Conservation (phyloP, 768 basidiomycete species). For the Tylopilus balloui region DNA sequence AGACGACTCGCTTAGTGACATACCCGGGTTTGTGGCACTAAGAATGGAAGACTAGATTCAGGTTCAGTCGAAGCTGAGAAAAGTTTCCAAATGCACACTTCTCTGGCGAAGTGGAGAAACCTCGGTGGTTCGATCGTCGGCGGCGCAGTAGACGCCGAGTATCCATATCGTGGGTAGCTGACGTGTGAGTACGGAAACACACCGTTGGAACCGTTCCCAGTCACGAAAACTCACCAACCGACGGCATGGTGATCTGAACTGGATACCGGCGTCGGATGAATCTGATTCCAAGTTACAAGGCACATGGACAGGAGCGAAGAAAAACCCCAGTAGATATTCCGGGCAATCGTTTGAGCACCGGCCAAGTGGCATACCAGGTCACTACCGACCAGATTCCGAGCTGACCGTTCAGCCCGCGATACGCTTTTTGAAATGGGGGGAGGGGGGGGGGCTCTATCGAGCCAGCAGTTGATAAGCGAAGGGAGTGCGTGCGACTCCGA, state of each 20-base stretch:
- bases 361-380: too few relatives aligned
- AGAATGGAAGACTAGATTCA: background rate
- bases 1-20: background rate
- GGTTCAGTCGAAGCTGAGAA: background rate
- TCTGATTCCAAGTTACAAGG: background rate
- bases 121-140: background rate
- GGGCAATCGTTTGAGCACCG: too few relatives aligned
- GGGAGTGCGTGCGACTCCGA: too few relatives aligned
- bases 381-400: too few relatives aligned
- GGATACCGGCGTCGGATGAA: background rate
- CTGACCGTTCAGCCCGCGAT: too few relatives aligned
- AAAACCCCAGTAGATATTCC: too few relatives aligned
- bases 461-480: too few relatives aligned
- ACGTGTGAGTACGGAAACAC: background rate
- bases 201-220: background rate
- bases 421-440: too few relatives aligned
- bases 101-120: background rate
- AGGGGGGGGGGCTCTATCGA: too few relatives aligned
- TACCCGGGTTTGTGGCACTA: background rate
- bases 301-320: background rate
- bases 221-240: background rate
- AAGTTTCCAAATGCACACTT: background rate
- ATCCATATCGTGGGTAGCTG: background rate
- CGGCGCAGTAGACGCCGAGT: background rate
- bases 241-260: background rate